Conservation (phyloP, 257 asterid genomes). For the Solanum arcanum region DNA sequence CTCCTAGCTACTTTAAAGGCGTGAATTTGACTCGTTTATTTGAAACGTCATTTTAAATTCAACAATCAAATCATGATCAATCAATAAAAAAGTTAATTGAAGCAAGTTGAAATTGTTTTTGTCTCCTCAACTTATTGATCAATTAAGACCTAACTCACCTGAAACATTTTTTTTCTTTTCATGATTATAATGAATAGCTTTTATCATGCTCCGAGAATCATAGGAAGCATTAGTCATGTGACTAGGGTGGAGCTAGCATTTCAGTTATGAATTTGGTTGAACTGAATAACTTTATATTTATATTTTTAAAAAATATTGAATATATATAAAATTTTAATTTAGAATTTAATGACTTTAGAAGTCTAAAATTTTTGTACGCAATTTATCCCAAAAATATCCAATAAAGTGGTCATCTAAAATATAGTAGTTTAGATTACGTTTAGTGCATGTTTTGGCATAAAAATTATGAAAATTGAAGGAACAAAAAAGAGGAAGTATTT, state of each 20-base stretch:
- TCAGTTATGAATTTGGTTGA: background rate
- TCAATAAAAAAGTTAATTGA: too few relatives aligned
- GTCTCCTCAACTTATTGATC: background rate
- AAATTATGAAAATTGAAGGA: background rate
- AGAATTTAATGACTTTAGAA: too few relatives aligned
- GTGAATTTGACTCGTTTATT: too few relatives aligned
- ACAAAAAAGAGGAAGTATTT: background rate
- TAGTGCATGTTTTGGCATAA: background rate
- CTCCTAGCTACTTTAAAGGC: too few relatives aligned
- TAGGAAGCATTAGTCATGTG: background rate
- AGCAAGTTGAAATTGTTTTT: background rate
- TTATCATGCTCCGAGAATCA: background rate
- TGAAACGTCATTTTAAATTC: too few relatives aligned
- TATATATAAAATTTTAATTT: too few relatives aligned
- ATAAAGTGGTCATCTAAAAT: background rate
- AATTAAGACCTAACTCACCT: background rate
- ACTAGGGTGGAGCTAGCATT: background rate
- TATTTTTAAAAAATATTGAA: too few relatives aligned
- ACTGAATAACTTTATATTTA: too few relatives aligned
- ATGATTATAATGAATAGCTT: background rate
- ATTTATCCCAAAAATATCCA: background rate
- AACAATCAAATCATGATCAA: background rate
- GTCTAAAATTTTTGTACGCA: background rate
- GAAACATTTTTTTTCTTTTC: background rate
- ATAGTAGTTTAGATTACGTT: background rate